Conservation (phyloP, 495 filamentous ascomycete species). For the Penicillium pulvis region DNA sequence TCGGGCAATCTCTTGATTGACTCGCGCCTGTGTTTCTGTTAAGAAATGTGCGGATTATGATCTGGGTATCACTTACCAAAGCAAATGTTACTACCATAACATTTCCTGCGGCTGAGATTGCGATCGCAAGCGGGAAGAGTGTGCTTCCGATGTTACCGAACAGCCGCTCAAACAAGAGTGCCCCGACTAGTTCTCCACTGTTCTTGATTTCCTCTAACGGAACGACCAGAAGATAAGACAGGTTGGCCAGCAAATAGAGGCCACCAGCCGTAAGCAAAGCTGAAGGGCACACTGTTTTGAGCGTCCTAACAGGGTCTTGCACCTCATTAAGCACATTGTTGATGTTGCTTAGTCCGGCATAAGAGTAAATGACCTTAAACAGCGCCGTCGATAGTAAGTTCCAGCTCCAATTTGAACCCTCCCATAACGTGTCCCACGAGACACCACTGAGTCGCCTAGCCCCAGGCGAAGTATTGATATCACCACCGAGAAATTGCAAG, state of each 20-base stretch:
- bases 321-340: conserved; percentile 82
- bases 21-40: conserved; percentile 52
- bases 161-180: conserved; percentile 66
- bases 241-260: conserved; percentile 69
- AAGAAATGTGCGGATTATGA: neutral
- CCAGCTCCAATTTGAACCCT: conserved; percentile 51
- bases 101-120: conserved; percentile 68
- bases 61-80: conserved; percentile 42
- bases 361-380: conserved; percentile 76
- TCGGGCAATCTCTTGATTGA: conserved; percentile 69
- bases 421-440: conserved; percentile 42
- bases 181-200: conserved; percentile 67
- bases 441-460: conserved; percentile 3
- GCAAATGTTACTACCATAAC: conserved; percentile 78
- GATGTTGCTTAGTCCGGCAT: conserved; percentile 65
- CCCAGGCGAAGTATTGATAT: conserved; percentile 9
- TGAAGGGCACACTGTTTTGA: conserved; percentile 63
- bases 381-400: conserved; percentile 60
- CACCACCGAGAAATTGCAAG: conserved; percentile 23
- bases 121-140: conserved; percentile 65
- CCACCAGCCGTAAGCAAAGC: conserved; percentile 62
- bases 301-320: conserved; percentile 64
- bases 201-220: conserved; percentile 68
- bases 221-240: conserved; percentile 69
- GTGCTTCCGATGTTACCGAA: conserved; percentile 63